Evolutionary conservation across 2,329 filamentous ascomycete species (phyloP).

Genomic region (Colletotrichum sp.): DNA sequence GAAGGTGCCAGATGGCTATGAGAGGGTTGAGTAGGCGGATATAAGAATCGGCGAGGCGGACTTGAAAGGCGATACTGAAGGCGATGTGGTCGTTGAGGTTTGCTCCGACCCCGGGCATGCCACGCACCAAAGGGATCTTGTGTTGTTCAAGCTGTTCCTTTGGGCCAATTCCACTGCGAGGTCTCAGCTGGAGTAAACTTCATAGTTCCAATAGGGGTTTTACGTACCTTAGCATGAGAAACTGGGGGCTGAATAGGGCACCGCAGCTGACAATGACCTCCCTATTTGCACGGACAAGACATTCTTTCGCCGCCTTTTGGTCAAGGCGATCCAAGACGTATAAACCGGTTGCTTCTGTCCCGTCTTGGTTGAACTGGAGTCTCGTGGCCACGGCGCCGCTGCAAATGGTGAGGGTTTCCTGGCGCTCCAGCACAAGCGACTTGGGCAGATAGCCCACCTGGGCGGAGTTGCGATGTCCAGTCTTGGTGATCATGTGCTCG

Average conservation of each 20-base stretch:
- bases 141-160: slow-evolving; percentile 19
- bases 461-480: slow-evolving; percentile 28
- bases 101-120: slow-evolving; percentile 30
- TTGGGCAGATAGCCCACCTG: slow-evolving; percentile 31
- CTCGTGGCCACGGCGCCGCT: slow-evolving; percentile 31
- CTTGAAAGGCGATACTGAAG: slow-evolving; percentile 29
- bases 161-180: slow-evolving; percentile 34
- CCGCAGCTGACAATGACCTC: slow-evolving; percentile 37
- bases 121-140: slow-evolving; percentile 26
- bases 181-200: not conserved
- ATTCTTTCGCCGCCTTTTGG: slow-evolving; percentile 7
- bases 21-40: slow-evolving; percentile 25
- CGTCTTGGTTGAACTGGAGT: slow-evolving; percentile 26
- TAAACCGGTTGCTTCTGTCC: slow-evolving; percentile 28
- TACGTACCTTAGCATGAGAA: slow-evolving; percentile 30
- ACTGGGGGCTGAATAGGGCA: slow-evolving; percentile 32
- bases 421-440: slow-evolving; percentile 23
- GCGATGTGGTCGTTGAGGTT: slow-evolving; percentile 32
- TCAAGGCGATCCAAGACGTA: slow-evolving; percentile 19
- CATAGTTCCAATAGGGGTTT: not conserved
- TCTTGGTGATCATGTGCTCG: slow-evolving; percentile 30
- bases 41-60: slow-evolving; percentile 29
- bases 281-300: slow-evolving; percentile 27
- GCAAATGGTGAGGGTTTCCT: slow-evolving; percentile 31
- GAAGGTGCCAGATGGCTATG: slow-evolving; percentile 28